Base-by-base conservation (phyloP, 1,139 yeast species). In the Blastobotrys arbuscula region DNA sequence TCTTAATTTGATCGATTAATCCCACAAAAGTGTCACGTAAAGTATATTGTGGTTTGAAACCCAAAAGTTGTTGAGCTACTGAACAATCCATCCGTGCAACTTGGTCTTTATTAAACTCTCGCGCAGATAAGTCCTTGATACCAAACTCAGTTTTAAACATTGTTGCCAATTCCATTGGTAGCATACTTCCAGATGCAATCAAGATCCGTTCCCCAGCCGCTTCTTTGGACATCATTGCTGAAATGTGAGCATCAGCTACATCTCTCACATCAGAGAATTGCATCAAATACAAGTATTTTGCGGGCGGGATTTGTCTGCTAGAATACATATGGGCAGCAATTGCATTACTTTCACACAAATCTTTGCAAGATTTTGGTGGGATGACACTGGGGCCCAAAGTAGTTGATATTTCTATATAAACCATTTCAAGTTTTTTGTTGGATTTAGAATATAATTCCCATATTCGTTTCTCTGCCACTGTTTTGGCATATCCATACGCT, bases 181-280 rank as follows among this genome's bases (percentile, higher is more conserved):
- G 7, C 2, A 34, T 4, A n/a, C 19, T 9, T 5, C 39, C 45
- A 15, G 34, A 12, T 4, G 8, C 13, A 3, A 42, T 38, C 8
- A 42, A 18, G 3, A 20, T 4, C 8, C 45, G 38, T 15, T 33
- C 15, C n/a, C 18, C 18, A 5, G 20, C 28, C 8, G 39, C 39
- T 6, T 15, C 16, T 18, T 18, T n/a, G 8, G 16, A 4, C 20
- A 20, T 24, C 39, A 24, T 18, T 10, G 39, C 28, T 13, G 31
- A 24, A 28, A 42, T 30, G 3, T 33, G 38, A 2, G 45, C 45
- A 2, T 30, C 10, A 5, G 45, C 45, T 16, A 42, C 10, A 33
- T 42, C 45, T 15, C 45, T 19, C 28, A 12, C 45, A 28, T 42
- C 45, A n/a, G 24, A 12, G 18, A 42, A 42, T 13, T 39, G 21